phyloP scores from a whole-genome alignment of 2,329 filamentous ascomycete species.

The Fonsecaea pugnacius region DNA sequence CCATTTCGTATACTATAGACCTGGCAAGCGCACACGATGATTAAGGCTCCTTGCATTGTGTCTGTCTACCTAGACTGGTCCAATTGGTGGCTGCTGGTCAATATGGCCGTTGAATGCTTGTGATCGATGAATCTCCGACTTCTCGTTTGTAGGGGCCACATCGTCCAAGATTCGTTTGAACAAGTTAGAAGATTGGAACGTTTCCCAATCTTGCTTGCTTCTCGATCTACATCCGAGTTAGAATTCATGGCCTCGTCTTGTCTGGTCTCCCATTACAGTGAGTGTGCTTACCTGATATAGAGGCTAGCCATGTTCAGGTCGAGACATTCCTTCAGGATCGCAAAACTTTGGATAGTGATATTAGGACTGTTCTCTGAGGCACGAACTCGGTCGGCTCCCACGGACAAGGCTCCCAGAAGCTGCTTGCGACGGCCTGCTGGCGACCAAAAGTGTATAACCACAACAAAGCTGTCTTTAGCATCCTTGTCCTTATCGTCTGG shows the following conservation, averaged over 20 bases:
- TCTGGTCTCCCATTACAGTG: no score
- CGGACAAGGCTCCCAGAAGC: conserved; percentile 18
- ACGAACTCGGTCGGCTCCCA: neutral
- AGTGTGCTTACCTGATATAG: neutral
- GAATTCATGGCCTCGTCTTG: neutral
- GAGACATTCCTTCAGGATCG: neutral
- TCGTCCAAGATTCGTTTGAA: conserved; percentile 8
- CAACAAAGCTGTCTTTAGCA: conserved; percentile 20
- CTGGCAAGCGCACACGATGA: no score
- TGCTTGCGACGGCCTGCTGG: conserved; percentile 21
- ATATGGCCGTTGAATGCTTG: conserved; percentile 27
- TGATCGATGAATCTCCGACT: conserved; percentile 18
- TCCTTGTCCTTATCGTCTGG: conserved; percentile 18
- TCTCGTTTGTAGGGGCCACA: conserved; percentile 2
- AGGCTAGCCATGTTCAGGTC: conserved; percentile 4
- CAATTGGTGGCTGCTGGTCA: conserved; percentile 13
- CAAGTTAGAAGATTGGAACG: conserved; percentile 1
- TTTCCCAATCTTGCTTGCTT: conserved; percentile 15
- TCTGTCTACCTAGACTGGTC: conserved; percentile 2
- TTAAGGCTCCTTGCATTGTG: neutral
- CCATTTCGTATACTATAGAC: no score
- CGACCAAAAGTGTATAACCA: conserved; percentile 21
- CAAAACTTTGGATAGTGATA: conserved; percentile 3
- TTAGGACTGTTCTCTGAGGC: neutral
- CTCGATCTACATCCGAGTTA: neutral